Evolutionary conservation across 139 green algal species (phyloP), one percentile per base, ranked within the genome.

Genomic region (Eudorina sp.): DNA sequence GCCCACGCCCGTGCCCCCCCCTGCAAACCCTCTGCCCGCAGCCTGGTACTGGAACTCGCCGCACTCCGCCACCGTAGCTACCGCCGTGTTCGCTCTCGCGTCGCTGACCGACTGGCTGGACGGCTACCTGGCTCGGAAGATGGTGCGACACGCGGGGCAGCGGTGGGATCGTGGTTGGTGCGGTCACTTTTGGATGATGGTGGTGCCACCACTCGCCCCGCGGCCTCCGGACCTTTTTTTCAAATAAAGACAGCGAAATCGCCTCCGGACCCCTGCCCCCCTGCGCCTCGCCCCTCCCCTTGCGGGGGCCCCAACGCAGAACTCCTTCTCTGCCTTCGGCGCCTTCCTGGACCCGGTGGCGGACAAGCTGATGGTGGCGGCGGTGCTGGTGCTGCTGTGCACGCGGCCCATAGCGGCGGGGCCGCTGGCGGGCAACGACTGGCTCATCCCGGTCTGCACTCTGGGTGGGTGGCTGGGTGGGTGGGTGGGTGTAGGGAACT

Each of bases 301-400:
- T n/a, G n/a, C n/a, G n/a, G n/a, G n/a, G n/a, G n/a, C n/a, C n/a
- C n/a, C n/a, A n/a, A n/a, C n/a, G 16, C 93, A 97, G 93, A 95
- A 96, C 34, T 58, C 91, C 1, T 93, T 89, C 6, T 94, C 95
- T 0, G 86, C 92, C 6, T 99, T 99, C 92, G 98, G 98, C 13
- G 97, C 97, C 1, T 99, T 99, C 84, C 94, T 99, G 19, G 98
- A 99, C 91, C 98, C 98, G 1, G 98, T 99, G 45, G 98, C 97
- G 9, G 98, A 99, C 92, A 99, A 99, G 93, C 94, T 99, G 51
- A 99, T 98, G 97, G 97, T 99, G 16, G 92, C 94, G 51, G 94
- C 97, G 45, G 91, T 94, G 27, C 92, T 99, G 3, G 86, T 99
- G 18, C 92, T 99, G 81, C 88, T 98, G 18, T 93, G 93, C 90